Conservation (phyloP, 2,329 filamentous ascomycete species). For the Stachybotrys chartarum region DNA sequence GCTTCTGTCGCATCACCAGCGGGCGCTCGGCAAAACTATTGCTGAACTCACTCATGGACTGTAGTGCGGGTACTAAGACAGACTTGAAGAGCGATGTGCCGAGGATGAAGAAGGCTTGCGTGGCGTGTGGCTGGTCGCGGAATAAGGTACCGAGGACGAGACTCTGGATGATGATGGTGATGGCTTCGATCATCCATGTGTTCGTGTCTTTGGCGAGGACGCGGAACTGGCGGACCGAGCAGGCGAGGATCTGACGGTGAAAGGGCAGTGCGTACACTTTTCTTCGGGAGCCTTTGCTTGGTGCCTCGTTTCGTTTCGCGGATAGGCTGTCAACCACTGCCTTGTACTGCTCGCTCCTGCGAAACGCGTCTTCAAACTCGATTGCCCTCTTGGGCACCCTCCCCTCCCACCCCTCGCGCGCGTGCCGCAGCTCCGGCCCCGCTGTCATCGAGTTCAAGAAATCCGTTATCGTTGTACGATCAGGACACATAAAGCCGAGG, state of each 20-base stretch:
- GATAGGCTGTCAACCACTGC: constrained; percentile 47
- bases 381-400: constrained; percentile 60
- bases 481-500: constrained; percentile 50
- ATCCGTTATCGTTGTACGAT: constrained; percentile 31
- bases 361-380: constrained; percentile 59
- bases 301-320: constrained; percentile 32
- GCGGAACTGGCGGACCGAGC: constrained; percentile 68
- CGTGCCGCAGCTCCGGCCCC: constrained; percentile 59
- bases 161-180: constrained; percentile 1
- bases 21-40: background rate
- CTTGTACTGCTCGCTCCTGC: constrained; percentile 50
- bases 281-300: constrained; percentile 14
- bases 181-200: constrained; percentile 1
- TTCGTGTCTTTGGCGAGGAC: constrained; percentile 25
- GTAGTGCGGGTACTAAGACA: background rate
- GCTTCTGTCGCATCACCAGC: background rate
- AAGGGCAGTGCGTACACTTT: constrained; percentile 35
- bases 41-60: background rate
- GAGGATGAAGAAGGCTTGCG: constrained; percentile 1
- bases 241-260: constrained; percentile 59
- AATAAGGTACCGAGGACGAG: constrained; percentile 1
- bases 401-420: constrained; percentile 48
- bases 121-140: background rate
- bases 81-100: constrained; percentile 1
- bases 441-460: constrained; percentile 70